Conservation (phyloP, 1,284 basidiomycete genomes). For the Coriolopsis trogii region DNA sequence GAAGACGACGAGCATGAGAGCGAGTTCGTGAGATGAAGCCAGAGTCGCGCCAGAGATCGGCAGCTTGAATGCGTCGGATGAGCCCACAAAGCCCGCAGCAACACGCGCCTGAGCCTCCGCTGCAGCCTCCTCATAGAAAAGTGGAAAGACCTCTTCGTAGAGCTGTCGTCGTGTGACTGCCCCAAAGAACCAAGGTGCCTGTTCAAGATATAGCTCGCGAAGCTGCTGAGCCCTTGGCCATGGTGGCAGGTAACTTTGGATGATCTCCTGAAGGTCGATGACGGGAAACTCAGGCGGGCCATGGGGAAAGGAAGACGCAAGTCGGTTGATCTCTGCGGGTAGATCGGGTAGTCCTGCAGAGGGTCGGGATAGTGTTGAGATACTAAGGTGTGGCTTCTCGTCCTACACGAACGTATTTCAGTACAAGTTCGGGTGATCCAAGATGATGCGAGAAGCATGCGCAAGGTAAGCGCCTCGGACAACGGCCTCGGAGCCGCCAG, state of each 20-base stretch:
- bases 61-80: conserved; percentile 25
- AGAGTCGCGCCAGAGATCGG: conserved; percentile 18
- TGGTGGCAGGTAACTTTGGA: conserved; percentile 54
- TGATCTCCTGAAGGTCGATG: conserved; percentile 46
- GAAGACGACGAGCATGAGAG: conserved; percentile 61
- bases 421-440: background rate
- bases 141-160: conserved; percentile 63
- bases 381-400: conserved; percentile 18
- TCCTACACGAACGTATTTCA: conserved; percentile 12
- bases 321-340: conserved; percentile 40
- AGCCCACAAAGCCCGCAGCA: conserved; percentile 10
- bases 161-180: conserved; percentile 64
- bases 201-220: conserved; percentile 65
- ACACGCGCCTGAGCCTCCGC: background rate
- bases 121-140: conserved; percentile 59
- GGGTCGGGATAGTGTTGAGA: conserved; percentile 1
- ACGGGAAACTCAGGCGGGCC: conserved; percentile 33
- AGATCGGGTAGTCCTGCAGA: conserved; percentile 13
- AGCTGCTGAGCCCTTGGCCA: conserved; percentile 59
- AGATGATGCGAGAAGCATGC: background rate
- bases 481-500: conserved; percentile 1
- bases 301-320: conserved; percentile 60
- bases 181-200: conserved; percentile 77
- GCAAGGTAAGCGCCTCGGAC: background rate
- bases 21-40: conserved; percentile 51